phyloP scores from a whole-genome alignment of 371 early-diverging fungal genomes.

The Rhizopus stolonifer region DNA sequence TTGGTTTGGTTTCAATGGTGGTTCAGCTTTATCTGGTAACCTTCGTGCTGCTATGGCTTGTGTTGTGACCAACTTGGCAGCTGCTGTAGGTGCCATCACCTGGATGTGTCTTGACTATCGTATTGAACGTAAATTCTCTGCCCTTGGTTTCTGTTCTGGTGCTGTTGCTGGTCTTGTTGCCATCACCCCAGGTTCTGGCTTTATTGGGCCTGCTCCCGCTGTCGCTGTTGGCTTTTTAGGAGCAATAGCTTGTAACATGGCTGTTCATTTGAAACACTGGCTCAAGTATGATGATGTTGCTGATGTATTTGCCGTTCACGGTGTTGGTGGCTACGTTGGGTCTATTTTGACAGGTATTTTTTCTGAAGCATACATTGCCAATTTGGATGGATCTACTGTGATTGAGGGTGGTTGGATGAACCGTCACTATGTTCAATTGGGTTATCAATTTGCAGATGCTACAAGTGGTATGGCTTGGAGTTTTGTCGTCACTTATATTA shows the following conservation, averaged over 20 bases:
- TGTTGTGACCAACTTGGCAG: constrained; percentile 82
- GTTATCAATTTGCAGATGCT: constrained; percentile 78
- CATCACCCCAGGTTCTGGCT: constrained; percentile 92
- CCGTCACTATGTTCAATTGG: constrained; percentile 77
- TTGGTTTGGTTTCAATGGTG: constrained; percentile 89
- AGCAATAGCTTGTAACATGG: constrained; percentile 75
- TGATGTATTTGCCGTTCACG: constrained; percentile 87
- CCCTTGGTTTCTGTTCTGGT: constrained; percentile 89
- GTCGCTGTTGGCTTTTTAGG: constrained; percentile 79
- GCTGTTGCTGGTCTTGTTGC: constrained; percentile 92
- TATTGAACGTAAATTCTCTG: constrained; percentile 75
- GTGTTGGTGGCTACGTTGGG: constrained; percentile 85
- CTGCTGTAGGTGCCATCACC: constrained; percentile 79
- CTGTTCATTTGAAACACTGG: constrained; percentile 73
- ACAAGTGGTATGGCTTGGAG: constrained; percentile 79
- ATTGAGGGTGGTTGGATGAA: constrained; percentile 86
- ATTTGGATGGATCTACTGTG: constrained; percentile 64
- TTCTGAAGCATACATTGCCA: constrained; percentile 74
- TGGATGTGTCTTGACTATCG: constrained; percentile 85
- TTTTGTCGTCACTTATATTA: constrained; percentile 71
- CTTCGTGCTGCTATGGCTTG: constrained; percentile 85
- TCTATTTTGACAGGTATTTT: constrained; percentile 88
- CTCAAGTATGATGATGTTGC: constrained; percentile 88
- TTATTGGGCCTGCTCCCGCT: constrained; percentile 79
- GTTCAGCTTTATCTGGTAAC: constrained; percentile 81